phyloP scores from a whole-genome alignment of 202 grass and related monocot genomes.

The Hordeum pubiflorum region DNA sequence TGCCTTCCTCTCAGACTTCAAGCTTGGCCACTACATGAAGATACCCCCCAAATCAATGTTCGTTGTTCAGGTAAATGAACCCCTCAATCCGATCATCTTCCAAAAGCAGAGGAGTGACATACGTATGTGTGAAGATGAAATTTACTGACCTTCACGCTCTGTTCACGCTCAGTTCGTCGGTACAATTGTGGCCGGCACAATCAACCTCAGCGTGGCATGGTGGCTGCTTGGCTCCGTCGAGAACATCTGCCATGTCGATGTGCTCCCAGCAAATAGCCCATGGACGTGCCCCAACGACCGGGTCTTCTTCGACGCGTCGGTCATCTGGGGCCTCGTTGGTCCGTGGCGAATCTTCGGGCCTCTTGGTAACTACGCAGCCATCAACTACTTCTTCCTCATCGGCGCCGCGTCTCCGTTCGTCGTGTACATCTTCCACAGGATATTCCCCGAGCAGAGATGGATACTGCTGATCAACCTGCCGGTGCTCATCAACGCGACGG shows the following conservation, averaged over 20 bases:
- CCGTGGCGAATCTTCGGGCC: slow-evolving; percentile 58
- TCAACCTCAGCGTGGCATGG: slow-evolving; percentile 73
- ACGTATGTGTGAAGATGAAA: neutral
- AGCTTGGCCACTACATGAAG: slow-evolving; percentile 98
- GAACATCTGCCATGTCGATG: slow-evolving; percentile 46
- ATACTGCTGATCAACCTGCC: slow-evolving; percentile 80
- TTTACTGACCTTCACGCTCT: slow-evolving; percentile 6
- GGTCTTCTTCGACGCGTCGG: slow-evolving; percentile 83
- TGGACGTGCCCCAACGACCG: slow-evolving; percentile 70
- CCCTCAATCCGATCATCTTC: neutral
- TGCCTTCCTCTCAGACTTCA: slow-evolving; percentile 79
- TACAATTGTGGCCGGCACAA: slow-evolving; percentile 65
- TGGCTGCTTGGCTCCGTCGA: slow-evolving; percentile 73
- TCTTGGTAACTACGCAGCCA: slow-evolving; percentile 42
- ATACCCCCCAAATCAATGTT: slow-evolving; percentile 93
- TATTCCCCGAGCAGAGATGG: slow-evolving; percentile 54
- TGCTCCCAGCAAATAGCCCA: slow-evolving; percentile 54
- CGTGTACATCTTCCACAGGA: slow-evolving; percentile 53
- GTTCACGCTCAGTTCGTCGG: slow-evolving; percentile 46
- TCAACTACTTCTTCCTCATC: slow-evolving; percentile 75
- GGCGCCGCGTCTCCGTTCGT: slow-evolving; percentile 46
- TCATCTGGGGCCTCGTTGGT: slow-evolving; percentile 85
- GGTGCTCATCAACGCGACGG: slow-evolving; percentile 68
- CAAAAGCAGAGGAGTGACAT: neutral
- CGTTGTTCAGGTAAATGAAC: slow-evolving; percentile 60